phyloP scores from a whole-genome alignment of 2,329 filamentous ascomycete species.

The Neurospora sp. region DNA sequence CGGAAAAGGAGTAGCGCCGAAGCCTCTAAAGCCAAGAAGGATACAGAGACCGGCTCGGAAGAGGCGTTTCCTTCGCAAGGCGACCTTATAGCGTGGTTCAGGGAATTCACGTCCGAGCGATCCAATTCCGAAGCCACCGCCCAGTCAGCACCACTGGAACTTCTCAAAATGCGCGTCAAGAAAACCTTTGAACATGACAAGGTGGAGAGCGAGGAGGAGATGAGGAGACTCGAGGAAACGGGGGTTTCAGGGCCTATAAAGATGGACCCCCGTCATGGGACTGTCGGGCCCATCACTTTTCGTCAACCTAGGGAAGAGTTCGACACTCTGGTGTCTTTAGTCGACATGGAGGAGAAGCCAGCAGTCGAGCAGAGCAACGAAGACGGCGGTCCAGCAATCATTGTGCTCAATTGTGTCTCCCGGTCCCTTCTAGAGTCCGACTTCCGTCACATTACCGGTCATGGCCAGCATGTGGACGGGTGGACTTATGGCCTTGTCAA shows the following conservation, averaged over 20 bases:
- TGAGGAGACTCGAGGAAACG: not conserved
- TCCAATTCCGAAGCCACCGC: not conserved
- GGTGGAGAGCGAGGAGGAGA: not conserved
- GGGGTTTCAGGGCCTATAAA: not conserved
- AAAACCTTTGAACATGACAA: not conserved
- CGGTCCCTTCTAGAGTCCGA: conserved; percentile 55
- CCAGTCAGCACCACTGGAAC: not conserved
- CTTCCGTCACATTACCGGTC: conserved; percentile 58
- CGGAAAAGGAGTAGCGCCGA: not conserved
- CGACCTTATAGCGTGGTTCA: not conserved
- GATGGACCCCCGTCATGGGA: not conserved
- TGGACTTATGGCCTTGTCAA: conserved; percentile 57
- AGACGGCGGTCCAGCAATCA: conserved; percentile 18
- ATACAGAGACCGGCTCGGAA: not conserved
- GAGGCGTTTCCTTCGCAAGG: not conserved
- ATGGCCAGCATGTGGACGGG: conserved; percentile 53
- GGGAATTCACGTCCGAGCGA: not conserved
- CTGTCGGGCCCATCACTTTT: not conserved
- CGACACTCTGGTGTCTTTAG: not conserved
- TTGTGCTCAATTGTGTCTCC: conserved; percentile 51
- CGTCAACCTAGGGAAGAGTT: not conserved
- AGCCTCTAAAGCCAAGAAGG: not conserved
- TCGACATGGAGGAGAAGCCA: not conserved
- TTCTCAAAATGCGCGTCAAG: not conserved
- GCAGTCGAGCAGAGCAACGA: not conserved